These are phyloP conservation scores for Coemansia sp. DNA, from an alignment of 192 early-diverging fungal species.

Conservation along the genomic window DNA sequence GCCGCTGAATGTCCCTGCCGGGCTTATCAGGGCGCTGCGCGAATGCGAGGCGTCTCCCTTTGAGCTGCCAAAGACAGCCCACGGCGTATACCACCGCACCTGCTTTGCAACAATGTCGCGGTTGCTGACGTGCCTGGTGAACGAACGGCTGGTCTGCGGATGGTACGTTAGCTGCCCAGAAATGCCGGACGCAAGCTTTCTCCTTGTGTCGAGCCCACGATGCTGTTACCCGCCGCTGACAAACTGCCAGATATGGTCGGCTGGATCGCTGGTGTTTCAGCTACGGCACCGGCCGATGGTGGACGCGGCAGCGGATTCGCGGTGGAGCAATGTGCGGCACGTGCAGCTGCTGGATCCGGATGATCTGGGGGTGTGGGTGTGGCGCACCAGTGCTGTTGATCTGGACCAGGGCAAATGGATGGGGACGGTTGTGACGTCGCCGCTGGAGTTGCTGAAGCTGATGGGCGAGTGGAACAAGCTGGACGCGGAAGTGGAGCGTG, in stretches of 20 bases:
- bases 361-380: slow-evolving; percentile 36
- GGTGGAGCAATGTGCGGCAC: not conserved
- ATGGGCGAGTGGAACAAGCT: slow-evolving; percentile 52
- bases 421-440: slow-evolving; percentile 14
- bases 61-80: slow-evolving; percentile 17
- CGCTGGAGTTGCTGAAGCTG: slow-evolving; percentile 43
- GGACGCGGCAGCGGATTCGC: not conserved
- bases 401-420: slow-evolving; percentile 16
- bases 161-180: slow-evolving; percentile 38
- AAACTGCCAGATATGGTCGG: slow-evolving; percentile 18
- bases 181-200: slow-evolving; percentile 15
- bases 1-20: not conserved
- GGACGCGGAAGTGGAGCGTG: slow-evolving; percentile 18
- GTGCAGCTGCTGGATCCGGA: slow-evolving; percentile 52
- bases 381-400: slow-evolving; percentile 8
- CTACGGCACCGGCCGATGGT: slow-evolving; percentile 24
- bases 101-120: slow-evolving; percentile 61
- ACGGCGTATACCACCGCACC: slow-evolving; percentile 30
- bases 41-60: slow-evolving; percentile 15
- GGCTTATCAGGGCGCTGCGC: not conserved
- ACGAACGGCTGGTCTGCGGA: slow-evolving; percentile 58
- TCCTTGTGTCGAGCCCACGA: slow-evolving; percentile 8
- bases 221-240: slow-evolving; percentile 22
- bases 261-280: slow-evolving; percentile 28
- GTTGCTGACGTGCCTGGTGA: slow-evolving; percentile 60